phyloP scores from a whole-genome alignment of 1,139 yeast species.

The Saccharomycopsis hybrid region DNA sequence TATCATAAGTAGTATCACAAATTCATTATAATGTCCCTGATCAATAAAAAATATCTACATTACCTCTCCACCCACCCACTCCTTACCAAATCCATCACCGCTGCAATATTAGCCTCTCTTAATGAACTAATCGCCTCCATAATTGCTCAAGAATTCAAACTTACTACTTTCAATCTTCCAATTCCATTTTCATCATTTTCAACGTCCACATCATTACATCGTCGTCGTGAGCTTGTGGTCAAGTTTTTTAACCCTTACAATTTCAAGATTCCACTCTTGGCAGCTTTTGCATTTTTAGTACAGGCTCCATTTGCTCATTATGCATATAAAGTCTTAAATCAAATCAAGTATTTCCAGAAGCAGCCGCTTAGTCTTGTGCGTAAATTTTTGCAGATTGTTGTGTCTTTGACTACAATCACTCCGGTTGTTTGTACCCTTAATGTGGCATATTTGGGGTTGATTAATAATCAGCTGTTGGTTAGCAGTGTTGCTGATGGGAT shows the following conservation, averaged over 20 bases:
- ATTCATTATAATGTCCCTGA: conserved; percentile 9
- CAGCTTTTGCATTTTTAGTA: conserved; percentile 62
- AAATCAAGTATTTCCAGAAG: conserved; percentile 30
- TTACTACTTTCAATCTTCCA: conserved; percentile 18
- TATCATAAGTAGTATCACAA: too few relatives aligned
- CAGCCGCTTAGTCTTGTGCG: conserved; percentile 31
- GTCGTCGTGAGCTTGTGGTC: not conserved
- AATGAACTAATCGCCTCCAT: conserved; percentile 54
- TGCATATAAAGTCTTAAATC: conserved; percentile 43
- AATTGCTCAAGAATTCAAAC: conserved; percentile 39
- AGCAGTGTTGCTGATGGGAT: not conserved
- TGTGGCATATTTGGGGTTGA: conserved; percentile 51
- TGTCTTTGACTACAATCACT: conserved; percentile 56
- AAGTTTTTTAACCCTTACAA: conserved; percentile 19
- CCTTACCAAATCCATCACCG: conserved; percentile 53
- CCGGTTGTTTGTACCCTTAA: conserved; percentile 56
- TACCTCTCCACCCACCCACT: conserved; percentile 46
- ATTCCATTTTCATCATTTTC: too few relatives aligned
- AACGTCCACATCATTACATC: conserved; percentile 17
- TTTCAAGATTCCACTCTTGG: conserved; percentile 40
- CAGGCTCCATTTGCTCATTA: conserved; percentile 73
- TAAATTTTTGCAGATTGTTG: conserved; percentile 52
- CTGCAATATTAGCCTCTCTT: conserved; percentile 49
- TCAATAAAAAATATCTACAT: conserved; percentile 32
- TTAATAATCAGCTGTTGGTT: conserved; percentile 27